Conservation (phyloP, 2,329 filamentous ascomycete species). For the Pseudogymnoascus sp. region DNA sequence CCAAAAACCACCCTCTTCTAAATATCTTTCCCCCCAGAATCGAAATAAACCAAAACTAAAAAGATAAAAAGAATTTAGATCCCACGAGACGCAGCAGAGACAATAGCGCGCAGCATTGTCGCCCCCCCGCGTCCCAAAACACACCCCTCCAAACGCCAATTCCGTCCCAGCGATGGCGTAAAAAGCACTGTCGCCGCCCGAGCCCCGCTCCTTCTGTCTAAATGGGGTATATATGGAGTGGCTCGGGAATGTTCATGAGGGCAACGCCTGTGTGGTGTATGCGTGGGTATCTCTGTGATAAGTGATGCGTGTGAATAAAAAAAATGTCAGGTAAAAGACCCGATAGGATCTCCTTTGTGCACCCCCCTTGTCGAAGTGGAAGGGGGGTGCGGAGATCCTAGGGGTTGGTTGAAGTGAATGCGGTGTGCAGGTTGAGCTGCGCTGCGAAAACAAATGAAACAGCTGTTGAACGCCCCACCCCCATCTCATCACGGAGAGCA, state of each 20-base stretch:
- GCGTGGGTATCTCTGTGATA: conserved; percentile 43
- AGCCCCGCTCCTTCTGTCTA: conserved; percentile 11
- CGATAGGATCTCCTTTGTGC: too few relatives aligned
- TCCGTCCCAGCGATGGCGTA: conserved; percentile 42
- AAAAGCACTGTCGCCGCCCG: conserved; percentile 38
- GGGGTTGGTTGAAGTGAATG: neutral
- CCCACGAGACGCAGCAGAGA: conserved; percentile 13
- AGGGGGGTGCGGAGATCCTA: too few relatives aligned
- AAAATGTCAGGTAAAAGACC: neutral
- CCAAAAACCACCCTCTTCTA: neutral
- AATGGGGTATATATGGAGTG: conserved; percentile 10
- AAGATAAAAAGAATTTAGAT: neutral
- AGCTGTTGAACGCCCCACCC: neutral
- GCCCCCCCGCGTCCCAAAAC: conserved; percentile 24
- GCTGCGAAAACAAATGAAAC: conserved; percentile 8
- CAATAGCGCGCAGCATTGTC: conserved; percentile 51
- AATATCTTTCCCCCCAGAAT: neutral
- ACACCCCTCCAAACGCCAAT: conserved; percentile 35
- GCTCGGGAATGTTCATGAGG: conserved; percentile 42
- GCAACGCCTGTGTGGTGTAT: conserved; percentile 34
- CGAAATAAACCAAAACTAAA: neutral
- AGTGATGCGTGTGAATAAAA: conserved; percentile 4
- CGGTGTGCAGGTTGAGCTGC: conserved; percentile 13
- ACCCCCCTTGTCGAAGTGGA: too few relatives aligned
- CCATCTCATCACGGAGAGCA: conserved; percentile 21